Evolutionary conservation across 352 stramenopile species (phyloP), one percentile per base, ranked within the genome.

Genomic region (Pythium utonaiense): DNA sequence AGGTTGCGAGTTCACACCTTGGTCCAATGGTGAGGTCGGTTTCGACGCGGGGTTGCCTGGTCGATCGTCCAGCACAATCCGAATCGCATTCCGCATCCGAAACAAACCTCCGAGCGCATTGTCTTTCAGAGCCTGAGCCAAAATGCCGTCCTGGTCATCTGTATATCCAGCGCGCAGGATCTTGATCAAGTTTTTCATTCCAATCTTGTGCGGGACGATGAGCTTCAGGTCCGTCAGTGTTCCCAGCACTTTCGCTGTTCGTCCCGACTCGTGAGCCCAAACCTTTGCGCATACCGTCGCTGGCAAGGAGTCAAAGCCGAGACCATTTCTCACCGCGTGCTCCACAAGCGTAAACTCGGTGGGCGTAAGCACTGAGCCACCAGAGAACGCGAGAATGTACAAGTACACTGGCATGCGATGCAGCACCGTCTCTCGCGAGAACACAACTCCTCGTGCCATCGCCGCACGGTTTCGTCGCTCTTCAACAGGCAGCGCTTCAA

Each of bases 321-420:
- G 56, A 22, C 81, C 60, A 12, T 86, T 69, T 4, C 69, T 67
- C 19, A 92, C 56, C 3, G 78, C 82, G 34, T 88, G 67, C 48
- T 92, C 64, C 17, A 90, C 73, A 1, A 78, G 41, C 6, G 54
- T 57, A 52, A 88, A 75, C 58, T 95, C 86, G 8, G 47, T 60
- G 2, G 77, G 63, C 6, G 62, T 77, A 27, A 95, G 65, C 48
- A 88, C 75, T 6, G 58, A 70, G 17, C 86, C 86, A 42, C 84
- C 84, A 16, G 80, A 88, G 47, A 93, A 91, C 33, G 85, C 75
- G 42, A 83, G 70, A 44, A 95, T 92, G 61, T 95, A 95, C 53
- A 91, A 62, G 48, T 84, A 62, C 34, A 95, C 76, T 12, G 80
- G 77, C 83, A 95, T 92, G 31, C 74, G 72, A 52, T 91, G 79